Base-by-base conservation (phyloP, 169 alveolate genomes). In the Babesia bovis region DNA sequence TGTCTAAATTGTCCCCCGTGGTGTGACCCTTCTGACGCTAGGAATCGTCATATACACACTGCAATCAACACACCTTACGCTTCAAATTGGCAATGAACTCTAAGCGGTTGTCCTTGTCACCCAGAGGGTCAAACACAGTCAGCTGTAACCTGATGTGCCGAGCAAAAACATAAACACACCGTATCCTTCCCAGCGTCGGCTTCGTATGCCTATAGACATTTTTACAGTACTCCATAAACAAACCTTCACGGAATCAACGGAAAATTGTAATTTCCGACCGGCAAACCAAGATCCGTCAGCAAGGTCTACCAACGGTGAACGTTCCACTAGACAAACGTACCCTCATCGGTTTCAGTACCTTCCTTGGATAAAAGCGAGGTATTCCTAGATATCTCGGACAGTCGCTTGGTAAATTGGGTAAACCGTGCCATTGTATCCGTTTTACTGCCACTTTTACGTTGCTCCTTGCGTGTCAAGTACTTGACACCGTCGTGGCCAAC, bases 281-380 rank as follows among this genome's bases (percentile, higher is more conserved):
- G 83, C 82, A 42, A 79, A 69, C 87, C 87, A 79, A 9, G 87
- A 79, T 32, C 87, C 87, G 38, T 79, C 87, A 42, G 82, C 81
- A 45, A 77, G 63, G 52, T 77, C 85, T 77, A 66, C 4, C 17
- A 3, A 35, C 6, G n/a, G 21, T 38, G 26, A 7, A 0, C 3
- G 12, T 6, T 3, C 10, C 42, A 3, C 21, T 26, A 2, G 23
- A 19, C 6, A n/a, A 15, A 38, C 23, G 17, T 57, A 77, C 85
- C 85, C 56, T 77, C 74, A 33, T 79, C 83, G 19, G 87, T 67
- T 0, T 73, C 84, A 32, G 56, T 69, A 40, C 69, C 26, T 15
- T 42, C 83, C 40, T 69, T 79, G 36, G 68, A 35, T 9, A 65
- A 59, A 53, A 77, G 68, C 49, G 36, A 0, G 1, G 74, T 21